Evolutionary conservation across 192 early-diverging fungal genomes (phyloP), one percentile per base, ranked within the genome.

Genomic region (Umbelopsis isabellina): DNA sequence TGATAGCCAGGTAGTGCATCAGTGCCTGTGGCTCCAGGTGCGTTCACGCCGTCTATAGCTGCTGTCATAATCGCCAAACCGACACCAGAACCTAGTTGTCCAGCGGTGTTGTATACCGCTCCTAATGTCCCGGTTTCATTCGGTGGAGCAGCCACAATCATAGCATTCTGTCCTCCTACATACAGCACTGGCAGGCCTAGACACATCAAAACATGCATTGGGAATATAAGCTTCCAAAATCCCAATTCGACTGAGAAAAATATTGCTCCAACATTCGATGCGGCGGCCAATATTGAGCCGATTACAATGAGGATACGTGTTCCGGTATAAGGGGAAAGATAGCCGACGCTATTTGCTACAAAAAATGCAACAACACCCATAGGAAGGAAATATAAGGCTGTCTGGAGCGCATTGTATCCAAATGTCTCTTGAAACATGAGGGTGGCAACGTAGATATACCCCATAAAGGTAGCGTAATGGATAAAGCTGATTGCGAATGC

Each of bases 371-470:
- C 65, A 30, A 84, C 65, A 3, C 80, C 72, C 45, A 75, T 70
- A 11, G 79, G 75, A 16, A 84, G 65, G 47, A 77, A 82, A 3
- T 79, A 76, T 3, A 84, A 46, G 11, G 83, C 83, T 1, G 80
- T 71, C 61, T 84, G 45, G 22, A 82, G 46, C 13, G 80, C 68
- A 53, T 37, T 65, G 68, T 77, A 84, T 25, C 67, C 61, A 35
- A 67, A 80, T 11, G 79, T 72, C 21, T 84, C 75, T 48, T 84
- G 80, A 70, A 84, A 82, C 46, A 75, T 71, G 69, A 84, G 66
- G 51, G 80, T 84, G 46, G 68, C 65, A 21, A 72, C 76, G 48
- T 78, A 84, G 20, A 82, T 77, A 53, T 80, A 61, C 1, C 75
- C 75, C n/a, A 72, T 70, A 53, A 84, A 75, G 65, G 72, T 74